Evolutionary conservation across 2,329 filamentous ascomycete genomes (phyloP), one percentile per base, ranked within the genome.

Genomic region (Colletotrichum incanum): DNA sequence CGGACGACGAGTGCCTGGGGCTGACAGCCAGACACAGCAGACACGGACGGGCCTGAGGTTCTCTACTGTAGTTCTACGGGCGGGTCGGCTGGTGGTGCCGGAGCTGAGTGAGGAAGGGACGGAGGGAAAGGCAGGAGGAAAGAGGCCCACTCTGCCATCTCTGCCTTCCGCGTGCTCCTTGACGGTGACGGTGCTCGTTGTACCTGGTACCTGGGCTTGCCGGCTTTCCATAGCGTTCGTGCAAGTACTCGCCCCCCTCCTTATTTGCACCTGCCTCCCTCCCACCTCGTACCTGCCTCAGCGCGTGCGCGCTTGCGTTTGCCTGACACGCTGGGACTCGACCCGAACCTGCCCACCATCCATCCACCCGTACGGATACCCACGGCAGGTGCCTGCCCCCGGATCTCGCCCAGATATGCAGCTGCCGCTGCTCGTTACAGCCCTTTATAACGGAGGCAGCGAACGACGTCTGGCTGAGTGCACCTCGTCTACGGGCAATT

Each of bases 61-160:
- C 39, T 18, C 50, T 58, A 45, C 39, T 65, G 65, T 56, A 58
- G 64, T 54, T 67, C 54, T 55, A 74, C 72, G 69, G 72, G 70
- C 61, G 65, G 70, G 73, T 73, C 72, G 72, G 72, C 70, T 73
- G 72, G 43, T 66, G 72, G 65, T 70, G 72, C 72, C 72, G 72
- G 72, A 73, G 69, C 72, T 74, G 68, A 63, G 56, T 68, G 65
- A 68, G 54, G 60, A 54, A 34, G 58, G 49, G 14, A 68, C 58
- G 65, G 59, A 69, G 45, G 59, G 66, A 41, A 41, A 69, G 34
- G 28, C 34, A 69, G 69, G 65, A 72, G 65, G 23, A 14, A 55
- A 54, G 43, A 31, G 60, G 6, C 31, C 69, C 69, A 72, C 69
- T 64, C 20, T 64, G 47, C 47, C 54, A 39, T 47, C n/a, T 47